Conservation (phyloP, 2,329 filamentous ascomycete species). For the Ophiocordyceps sinensis region DNA sequence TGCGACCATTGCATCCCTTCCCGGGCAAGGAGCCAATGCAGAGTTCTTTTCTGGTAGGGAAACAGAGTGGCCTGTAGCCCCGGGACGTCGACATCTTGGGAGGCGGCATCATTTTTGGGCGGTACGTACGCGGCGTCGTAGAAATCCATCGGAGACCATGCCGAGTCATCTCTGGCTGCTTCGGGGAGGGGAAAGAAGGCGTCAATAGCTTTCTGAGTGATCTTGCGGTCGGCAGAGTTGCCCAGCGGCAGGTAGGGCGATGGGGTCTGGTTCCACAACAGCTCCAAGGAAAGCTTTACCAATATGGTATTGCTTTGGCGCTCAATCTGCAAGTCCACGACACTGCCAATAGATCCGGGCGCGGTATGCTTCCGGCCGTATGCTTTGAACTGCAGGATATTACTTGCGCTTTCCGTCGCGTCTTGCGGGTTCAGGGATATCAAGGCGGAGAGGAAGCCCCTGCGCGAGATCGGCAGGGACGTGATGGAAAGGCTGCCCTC, state of each 20-base stretch:
- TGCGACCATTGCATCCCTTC: conserved; percentile 43
- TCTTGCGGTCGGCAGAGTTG: conserved; percentile 12
- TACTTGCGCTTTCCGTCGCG: conserved; percentile 4
- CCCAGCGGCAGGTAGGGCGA: conserved; percentile 17
- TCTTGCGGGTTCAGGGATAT: conserved; percentile 12
- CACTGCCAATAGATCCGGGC: conserved; percentile 21
- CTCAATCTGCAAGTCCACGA: conserved; percentile 16
- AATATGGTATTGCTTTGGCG: conserved; percentile 10
- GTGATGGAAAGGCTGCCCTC: conserved; percentile 7
- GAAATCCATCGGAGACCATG: conserved; percentile 40
- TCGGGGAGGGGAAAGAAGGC: conserved; percentile 14
- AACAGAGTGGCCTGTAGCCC: conserved; percentile 40
- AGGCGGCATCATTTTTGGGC: conserved; percentile 21
- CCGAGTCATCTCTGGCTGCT: conserved; percentile 3
- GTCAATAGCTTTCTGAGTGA: conserved; percentile 22
- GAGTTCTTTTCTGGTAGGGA: conserved; percentile 56
- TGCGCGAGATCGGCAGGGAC: conserved; percentile 4
- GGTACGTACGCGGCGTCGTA: conserved; percentile 57
- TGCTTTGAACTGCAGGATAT: conserved; percentile 7
- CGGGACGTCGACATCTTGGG: conserved; percentile 25
- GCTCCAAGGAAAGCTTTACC: conserved; percentile 17
- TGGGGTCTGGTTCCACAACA: conserved; percentile 28
- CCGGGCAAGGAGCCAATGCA: conserved; percentile 54
- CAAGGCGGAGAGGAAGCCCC: conserved; percentile 1
- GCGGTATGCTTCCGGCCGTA: conserved; percentile 5